These are phyloP conservation scores for Mrakia blollopis DNA, from an alignment of 768 basidiomycete species.

Conservation along the genomic window DNA sequence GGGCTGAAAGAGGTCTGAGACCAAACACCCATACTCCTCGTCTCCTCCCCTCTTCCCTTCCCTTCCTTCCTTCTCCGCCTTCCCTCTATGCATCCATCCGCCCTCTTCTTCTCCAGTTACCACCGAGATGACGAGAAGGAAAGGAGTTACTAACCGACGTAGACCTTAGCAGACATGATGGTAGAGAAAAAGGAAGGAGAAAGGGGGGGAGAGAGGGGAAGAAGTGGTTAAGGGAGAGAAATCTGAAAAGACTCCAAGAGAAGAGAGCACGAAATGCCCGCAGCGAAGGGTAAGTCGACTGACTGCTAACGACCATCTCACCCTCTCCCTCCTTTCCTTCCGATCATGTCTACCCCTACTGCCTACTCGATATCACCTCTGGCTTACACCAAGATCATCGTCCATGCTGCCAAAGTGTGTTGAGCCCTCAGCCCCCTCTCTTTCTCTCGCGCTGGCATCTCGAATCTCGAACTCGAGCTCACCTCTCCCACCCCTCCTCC, in stretches of 20 bases:
- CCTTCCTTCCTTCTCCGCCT: not conserved
- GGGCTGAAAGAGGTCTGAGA: not conserved
- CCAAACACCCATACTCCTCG: too few relatives aligned
- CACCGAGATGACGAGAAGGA: not conserved
- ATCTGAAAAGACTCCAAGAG: not conserved
- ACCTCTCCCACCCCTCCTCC: not conserved
- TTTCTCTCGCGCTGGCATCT: not conserved
- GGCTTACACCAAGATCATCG: slow-evolving; percentile 68
- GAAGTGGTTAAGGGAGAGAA: not conserved
- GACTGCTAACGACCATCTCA: not conserved
- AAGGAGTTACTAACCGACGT: slow-evolving; percentile 41
- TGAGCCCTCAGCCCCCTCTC: not conserved
- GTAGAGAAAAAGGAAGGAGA: slow-evolving; percentile 8
- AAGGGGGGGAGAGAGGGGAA: not conserved
- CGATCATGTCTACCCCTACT: not conserved
- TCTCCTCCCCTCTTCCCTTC: too few relatives aligned
- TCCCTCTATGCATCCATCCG: not conserved
- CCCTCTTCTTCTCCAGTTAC: not conserved
- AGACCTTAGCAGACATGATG: slow-evolving; percentile 42
- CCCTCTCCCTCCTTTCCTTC: not conserved
- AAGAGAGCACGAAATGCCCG: not conserved
- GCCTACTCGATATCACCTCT: slow-evolving; percentile 55
- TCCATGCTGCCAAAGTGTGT: slow-evolving; percentile 60
- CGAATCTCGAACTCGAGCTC: not conserved
- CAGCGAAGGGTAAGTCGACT: too few relatives aligned